Conservation (phyloP, 805 yeast species). For the Candida xiaguanensis region DNA sequence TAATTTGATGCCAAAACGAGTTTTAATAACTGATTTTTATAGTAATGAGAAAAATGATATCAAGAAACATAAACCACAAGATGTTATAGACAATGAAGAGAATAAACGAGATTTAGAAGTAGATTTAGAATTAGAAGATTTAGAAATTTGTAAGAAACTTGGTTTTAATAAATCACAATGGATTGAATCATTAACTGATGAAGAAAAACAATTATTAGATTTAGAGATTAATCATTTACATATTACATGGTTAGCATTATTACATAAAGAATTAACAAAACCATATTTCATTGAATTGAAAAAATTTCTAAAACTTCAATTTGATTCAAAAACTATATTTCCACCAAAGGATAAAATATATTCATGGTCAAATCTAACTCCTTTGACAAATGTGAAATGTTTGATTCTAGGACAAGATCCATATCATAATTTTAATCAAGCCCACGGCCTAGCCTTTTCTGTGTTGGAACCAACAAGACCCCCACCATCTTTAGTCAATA, state of each 20-base stretch:
- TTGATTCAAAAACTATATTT: conserved; percentile 49
- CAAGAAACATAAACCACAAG: conserved; percentile 4
- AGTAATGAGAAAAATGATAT: conserved; percentile 1
- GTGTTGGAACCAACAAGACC: conserved; percentile 76
- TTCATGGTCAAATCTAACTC: conserved; percentile 89
- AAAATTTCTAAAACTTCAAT: conserved; percentile 50
- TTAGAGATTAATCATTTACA: conserved; percentile 72
- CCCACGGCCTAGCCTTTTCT: conserved; percentile 94
- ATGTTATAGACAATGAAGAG: background rate
- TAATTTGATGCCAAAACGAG: conserved; percentile 7
- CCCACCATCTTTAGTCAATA: conserved; percentile 84
- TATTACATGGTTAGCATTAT: conserved; percentile 69
- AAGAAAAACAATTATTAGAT: conserved; percentile 48
- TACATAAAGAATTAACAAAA: conserved; percentile 71
- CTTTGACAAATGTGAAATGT: conserved; percentile 68
- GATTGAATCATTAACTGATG: conserved; percentile 45
- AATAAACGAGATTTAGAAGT: background rate
- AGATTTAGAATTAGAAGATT: conserved; percentile 6
- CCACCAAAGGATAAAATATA: conserved; percentile 79
- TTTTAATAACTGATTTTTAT: conserved; percentile 11
- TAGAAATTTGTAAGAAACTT: conserved; percentile 12
- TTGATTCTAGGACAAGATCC: conserved; percentile 95
- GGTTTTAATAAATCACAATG: conserved; percentile 51
- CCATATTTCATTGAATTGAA: conserved; percentile 81
- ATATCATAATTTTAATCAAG: conserved; percentile 88